Conservation (phyloP, 805 yeast species). For the Pichia insulana region DNA sequence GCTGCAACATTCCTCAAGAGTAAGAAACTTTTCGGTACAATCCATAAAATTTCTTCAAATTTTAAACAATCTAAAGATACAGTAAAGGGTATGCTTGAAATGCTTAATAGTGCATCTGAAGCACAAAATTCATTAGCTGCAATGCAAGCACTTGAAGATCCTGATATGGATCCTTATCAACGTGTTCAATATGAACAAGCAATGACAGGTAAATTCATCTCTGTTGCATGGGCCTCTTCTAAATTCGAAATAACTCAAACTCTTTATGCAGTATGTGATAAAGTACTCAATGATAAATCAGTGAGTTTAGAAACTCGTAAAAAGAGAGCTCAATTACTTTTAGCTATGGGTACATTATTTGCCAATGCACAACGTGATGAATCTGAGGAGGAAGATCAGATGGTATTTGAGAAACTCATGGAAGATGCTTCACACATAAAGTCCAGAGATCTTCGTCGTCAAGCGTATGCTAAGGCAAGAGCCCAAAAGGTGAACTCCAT, state of each 20-base stretch:
- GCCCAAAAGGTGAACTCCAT: constrained; percentile 14
- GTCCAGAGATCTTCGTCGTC: constrained; percentile 23
- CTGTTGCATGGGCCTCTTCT: constrained; percentile 82
- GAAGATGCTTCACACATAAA: constrained; percentile 25
- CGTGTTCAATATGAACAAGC: constrained; percentile 62
- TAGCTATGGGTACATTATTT: constrained; percentile 57
- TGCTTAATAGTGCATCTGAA: constrained; percentile 66
- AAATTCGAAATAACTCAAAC: constrained; percentile 71
- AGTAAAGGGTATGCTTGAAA: constrained; percentile 61
- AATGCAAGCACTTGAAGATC: constrained; percentile 49
- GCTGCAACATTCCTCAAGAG: constrained; percentile 57
- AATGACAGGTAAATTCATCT: constrained; percentile 68
- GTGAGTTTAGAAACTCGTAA: constrained; percentile 38
- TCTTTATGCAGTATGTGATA: constrained; percentile 62
- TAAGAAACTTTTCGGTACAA: constrained; percentile 56
- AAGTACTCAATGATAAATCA: constrained; percentile 48
- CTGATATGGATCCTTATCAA: constrained; percentile 34
- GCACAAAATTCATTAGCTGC: constrained; percentile 76
- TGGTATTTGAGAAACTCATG: constrained; percentile 54
- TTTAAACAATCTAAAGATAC: constrained; percentile 68
- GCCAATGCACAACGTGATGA: constrained; percentile 48
- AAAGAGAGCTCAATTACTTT: constrained; percentile 56
- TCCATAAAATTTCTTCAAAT: constrained; percentile 47
- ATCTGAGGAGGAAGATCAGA: constrained; percentile 67
- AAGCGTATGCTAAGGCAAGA: constrained; percentile 10